A percentile compares a stretch with the other conserved stretches of the same genome.
Conservation (phyloP, 257 asterid genomes). For the Cinchona pubescens region DNA sequence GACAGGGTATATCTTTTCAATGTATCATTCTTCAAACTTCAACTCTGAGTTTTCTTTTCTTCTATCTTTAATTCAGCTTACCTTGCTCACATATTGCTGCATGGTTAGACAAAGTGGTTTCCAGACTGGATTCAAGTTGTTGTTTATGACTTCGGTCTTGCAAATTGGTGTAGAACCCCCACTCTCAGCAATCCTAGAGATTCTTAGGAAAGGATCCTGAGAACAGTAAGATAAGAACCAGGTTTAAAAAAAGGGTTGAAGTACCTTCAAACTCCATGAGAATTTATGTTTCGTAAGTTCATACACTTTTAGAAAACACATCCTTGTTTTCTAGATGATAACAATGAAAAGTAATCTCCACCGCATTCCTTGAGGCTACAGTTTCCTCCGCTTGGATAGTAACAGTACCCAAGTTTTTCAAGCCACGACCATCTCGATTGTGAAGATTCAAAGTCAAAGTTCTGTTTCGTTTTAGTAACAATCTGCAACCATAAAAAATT, state of each 20-base stretch:
- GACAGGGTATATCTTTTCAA: not conserved
- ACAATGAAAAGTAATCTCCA: conserved; percentile 57
- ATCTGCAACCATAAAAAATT: conserved; percentile 37
- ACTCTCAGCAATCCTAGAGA: conserved; percentile 58
- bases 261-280: not conserved
- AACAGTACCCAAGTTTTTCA: conserved; percentile 49
- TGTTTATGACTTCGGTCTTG: conserved; percentile 73
- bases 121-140: conserved; percentile 76
- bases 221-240: conserved; percentile 15
- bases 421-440: conserved; percentile 35
- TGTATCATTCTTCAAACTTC: not conserved
- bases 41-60: not conserved
- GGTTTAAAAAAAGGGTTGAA: conserved; percentile 3
- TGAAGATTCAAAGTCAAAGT: conserved; percentile 54
- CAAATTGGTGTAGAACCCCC: conserved; percentile 63
- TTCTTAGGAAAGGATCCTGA: conserved; percentile 82
- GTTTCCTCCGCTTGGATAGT: conserved; percentile 69
- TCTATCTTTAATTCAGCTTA: conserved; percentile 12
- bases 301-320: conserved; percentile 64
- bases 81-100: conserved; percentile 61
- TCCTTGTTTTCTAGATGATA: conserved; percentile 65
- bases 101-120: conserved; percentile 53
- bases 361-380: conserved; percentile 56
- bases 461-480: conserved; percentile 51
- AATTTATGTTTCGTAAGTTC: conserved; percentile 11